Percentiles rank a stretch among this genome's conserved stretches.
Conservation (phyloP, 2,329 filamentous ascomycete genomes). For the Cercospora canescens region DNA sequence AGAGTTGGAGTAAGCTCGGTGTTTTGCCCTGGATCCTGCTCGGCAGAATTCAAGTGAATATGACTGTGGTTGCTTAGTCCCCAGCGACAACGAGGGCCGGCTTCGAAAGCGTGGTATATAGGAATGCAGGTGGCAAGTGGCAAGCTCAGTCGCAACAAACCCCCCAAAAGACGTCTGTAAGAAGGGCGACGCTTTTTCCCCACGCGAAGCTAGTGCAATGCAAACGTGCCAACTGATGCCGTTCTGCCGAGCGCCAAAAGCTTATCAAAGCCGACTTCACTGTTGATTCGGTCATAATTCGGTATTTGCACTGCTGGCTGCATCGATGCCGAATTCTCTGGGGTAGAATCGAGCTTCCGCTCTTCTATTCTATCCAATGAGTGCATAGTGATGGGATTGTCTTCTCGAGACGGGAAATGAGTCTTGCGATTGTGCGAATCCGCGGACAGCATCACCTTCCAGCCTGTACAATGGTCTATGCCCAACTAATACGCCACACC, state of each 20-base stretch:
- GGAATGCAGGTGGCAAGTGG: not conserved
- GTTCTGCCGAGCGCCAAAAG: slow-evolving; percentile 1
- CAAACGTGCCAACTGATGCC: slow-evolving; percentile 1
- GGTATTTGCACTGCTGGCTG: not conserved
- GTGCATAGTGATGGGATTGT: not conserved
- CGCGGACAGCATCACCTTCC: too few species aligned
- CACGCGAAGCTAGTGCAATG: not conserved
- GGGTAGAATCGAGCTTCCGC: too few species aligned
- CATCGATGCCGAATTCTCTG: not conserved
- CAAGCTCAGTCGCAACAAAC: not conserved
- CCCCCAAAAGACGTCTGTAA: not conserved
- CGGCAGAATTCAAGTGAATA: slow-evolving; percentile 6
- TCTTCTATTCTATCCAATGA: not conserved
- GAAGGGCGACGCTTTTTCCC: not conserved
- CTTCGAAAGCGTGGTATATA: not conserved
- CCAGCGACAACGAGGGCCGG: not conserved
- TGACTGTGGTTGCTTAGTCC: not conserved
- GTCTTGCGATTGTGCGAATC: too few species aligned
- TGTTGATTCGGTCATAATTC: not conserved
- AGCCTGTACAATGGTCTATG: too few species aligned
- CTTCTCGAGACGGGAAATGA: too few species aligned
- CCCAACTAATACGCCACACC: too few species aligned
- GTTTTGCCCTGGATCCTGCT: not conserved
- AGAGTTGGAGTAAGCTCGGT: not conserved
- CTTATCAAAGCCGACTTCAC: not conserved